Conservation (phyloP, 1,284 basidiomycete species). For the Entoloma clypeatum region DNA sequence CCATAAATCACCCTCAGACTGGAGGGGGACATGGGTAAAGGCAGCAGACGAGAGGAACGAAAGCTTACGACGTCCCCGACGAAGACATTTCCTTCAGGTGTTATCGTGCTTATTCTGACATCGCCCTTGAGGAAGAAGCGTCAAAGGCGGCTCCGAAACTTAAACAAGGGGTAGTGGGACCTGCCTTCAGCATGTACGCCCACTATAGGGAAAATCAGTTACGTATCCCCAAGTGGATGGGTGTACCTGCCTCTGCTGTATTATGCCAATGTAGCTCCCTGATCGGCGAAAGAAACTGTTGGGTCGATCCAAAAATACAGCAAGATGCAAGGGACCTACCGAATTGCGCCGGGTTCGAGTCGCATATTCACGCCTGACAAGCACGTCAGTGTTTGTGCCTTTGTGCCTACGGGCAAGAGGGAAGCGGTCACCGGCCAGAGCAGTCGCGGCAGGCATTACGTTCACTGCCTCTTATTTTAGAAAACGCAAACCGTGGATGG, state of each 20-base stretch:
- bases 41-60: neutral
- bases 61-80: constrained; percentile 45
- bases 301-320: neutral
- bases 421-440: constrained; percentile 24
- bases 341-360: constrained; percentile 49
- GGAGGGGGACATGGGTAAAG: neutral
- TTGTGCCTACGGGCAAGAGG: neutral
- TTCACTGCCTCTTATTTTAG: constrained; percentile 25
- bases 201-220: constrained; percentile 29
- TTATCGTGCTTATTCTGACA: constrained; percentile 44
- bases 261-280: constrained; percentile 63
- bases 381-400: neutral
- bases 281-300: constrained; percentile 5
- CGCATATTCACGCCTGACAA: constrained; percentile 52
- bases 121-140: constrained; percentile 31
- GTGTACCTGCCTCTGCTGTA: constrained; percentile 38
- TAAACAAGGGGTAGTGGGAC: neutral
- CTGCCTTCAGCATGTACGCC: constrained; percentile 45
- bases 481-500: neutral
- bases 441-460: constrained; percentile 42
- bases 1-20: constrained; percentile 50
- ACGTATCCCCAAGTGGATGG: constrained; percentile 1
- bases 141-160: neutral
- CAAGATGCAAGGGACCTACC: constrained; percentile 26
- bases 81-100: constrained; percentile 44